Evolutionary conservation across 2,329 filamentous ascomycete species (phyloP).

Genomic region (Mycosphaerella sp.): DNA sequence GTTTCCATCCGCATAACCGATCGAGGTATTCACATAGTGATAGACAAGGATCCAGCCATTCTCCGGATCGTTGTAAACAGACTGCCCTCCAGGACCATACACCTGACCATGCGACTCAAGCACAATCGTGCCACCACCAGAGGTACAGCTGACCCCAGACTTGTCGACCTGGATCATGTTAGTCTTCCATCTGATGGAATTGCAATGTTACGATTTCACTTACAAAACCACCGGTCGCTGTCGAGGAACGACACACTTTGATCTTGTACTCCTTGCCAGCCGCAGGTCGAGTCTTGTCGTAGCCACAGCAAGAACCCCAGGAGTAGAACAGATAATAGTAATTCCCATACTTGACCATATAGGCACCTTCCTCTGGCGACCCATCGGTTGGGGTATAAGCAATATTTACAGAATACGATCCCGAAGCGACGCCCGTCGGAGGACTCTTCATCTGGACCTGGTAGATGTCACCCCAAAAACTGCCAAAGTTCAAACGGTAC

Average conservation of each 20-base stretch:
- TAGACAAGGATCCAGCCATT: constrained; percentile 56
- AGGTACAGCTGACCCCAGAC: constrained; percentile 47
- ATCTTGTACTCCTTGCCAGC: constrained; percentile 60
- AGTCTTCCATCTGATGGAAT: neutral
- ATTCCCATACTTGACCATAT: constrained; percentile 49
- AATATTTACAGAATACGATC: constrained; percentile 41
- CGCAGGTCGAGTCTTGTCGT: constrained; percentile 47
- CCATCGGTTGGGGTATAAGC: constrained; percentile 48
- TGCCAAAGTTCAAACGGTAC: constrained; percentile 57
- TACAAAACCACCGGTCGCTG: constrained; percentile 49
- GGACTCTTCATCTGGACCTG: constrained; percentile 47
- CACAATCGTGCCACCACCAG: constrained; percentile 56
- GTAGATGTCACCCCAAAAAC: constrained; percentile 62
- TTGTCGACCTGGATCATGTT: constrained; percentile 41
- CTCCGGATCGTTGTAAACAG: constrained; percentile 48
- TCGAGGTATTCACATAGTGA: constrained; percentile 53
- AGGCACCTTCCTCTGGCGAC: constrained; percentile 53
- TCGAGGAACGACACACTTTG: constrained; percentile 55
- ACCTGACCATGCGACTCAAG: constrained; percentile 54
- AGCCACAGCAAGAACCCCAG: constrained; percentile 57
- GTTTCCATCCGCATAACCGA: constrained; percentile 35
- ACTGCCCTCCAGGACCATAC: constrained; percentile 62
- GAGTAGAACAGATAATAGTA: constrained; percentile 63
- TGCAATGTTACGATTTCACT: constrained; percentile 9
- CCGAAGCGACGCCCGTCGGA: constrained; percentile 30